Percentiles rank a stretch among this genome's conserved stretches.
Evolutionary conservation across 2,329 filamentous ascomycete species (phyloP).

Genomic region (Cordyceps fumosorosea): DNA sequence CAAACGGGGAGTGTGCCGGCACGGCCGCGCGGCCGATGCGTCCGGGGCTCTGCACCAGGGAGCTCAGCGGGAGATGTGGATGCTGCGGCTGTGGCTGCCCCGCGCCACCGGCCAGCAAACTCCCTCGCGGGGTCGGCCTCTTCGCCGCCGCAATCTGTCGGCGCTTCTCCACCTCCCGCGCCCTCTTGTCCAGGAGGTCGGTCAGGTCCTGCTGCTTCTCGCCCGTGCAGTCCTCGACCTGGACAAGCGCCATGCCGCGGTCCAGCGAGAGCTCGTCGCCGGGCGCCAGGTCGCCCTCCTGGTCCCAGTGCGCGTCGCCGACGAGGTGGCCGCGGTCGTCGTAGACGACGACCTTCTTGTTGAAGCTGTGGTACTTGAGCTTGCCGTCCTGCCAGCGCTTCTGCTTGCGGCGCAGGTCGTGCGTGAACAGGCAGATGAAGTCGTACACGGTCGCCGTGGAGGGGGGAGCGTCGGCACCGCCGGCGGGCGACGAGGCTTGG

Average conservation of each 20-base stretch:
- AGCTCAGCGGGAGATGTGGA: slow-evolving; percentile 37
- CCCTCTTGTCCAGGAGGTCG: slow-evolving; percentile 64
- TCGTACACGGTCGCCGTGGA: slow-evolving; percentile 69
- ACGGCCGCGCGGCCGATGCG: slow-evolving; percentile 28
- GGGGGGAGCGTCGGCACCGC: slow-evolving; percentile 25
- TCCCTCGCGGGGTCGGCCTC: slow-evolving; percentile 15
- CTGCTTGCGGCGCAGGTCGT: slow-evolving; percentile 77
- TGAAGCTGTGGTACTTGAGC: slow-evolving; percentile 84
- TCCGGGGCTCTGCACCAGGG: slow-evolving; percentile 24
- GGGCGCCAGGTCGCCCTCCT: slow-evolving; percentile 61
- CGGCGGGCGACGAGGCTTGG: not conserved
- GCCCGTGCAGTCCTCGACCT: slow-evolving; percentile 72
- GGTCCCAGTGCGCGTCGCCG: slow-evolving; percentile 77
- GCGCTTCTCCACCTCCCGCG: slow-evolving; percentile 47
- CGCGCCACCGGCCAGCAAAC: slow-evolving; percentile 8
- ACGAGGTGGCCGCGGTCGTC: slow-evolving; percentile 74
- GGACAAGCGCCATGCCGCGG: slow-evolving; percentile 65
- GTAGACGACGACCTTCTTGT: slow-evolving; percentile 84
- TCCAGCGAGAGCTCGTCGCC: slow-evolving; percentile 80
- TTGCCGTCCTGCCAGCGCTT: slow-evolving; percentile 93
- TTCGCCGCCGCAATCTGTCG: slow-evolving; percentile 39
- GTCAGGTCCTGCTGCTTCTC: slow-evolving; percentile 71
- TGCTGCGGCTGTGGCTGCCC: slow-evolving; percentile 26
- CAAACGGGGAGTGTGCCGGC: slow-evolving; percentile 28
- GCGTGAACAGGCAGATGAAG: slow-evolving; percentile 79